Evolutionary conservation across 345 rosid genomes (phyloP), one percentile per base, ranked within the genome.

Genomic region (Firmiana major): DNA sequence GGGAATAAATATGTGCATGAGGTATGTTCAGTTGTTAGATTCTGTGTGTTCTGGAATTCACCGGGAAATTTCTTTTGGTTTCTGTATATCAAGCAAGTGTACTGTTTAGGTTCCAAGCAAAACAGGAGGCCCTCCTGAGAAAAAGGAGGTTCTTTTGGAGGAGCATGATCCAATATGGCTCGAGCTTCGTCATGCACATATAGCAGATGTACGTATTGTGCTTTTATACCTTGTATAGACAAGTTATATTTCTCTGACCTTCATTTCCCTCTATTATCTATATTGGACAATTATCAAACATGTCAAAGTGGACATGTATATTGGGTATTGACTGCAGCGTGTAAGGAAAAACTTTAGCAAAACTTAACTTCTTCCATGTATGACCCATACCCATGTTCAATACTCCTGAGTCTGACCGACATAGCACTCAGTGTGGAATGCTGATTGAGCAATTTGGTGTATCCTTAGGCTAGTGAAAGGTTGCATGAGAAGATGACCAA

Each of bases 81-180:
- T 77, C 58, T 54, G 79, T 67, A 71, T 79, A 70, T 79, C 31
- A 87, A 78, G 80, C 62, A 79, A 36, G 64, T 75, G 31, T 83
- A 62, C 82, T 79, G 62, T 83, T 79, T 80, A 95, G 99, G 88
- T 91, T 81, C 90, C 97, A 53, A 78, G 93, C 83, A 97, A 91
- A 87, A 79, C 91, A 58, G 95, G 90, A 31, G 94, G 92, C 77
- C 87, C 88, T 34, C 89, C 94, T n/a, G 99, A 97, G 86, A 94
- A 92, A 82, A 97, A 97, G 53, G 99, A 97, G 72, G 99, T 97
- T 77, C 94, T 97, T 79, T 80, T 97, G 86, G 99, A 94, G 91
- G 99, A 94, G 82, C 98, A 97, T 77, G 99, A 94, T 88, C 99
- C 97, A 84, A 75, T 97, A 76, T 97, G 99, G 99, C 90, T 94